Evolutionary conservation across 169 alveolate genomes (phyloP).

Genomic region (Cyclospora cayetanensis): DNA sequence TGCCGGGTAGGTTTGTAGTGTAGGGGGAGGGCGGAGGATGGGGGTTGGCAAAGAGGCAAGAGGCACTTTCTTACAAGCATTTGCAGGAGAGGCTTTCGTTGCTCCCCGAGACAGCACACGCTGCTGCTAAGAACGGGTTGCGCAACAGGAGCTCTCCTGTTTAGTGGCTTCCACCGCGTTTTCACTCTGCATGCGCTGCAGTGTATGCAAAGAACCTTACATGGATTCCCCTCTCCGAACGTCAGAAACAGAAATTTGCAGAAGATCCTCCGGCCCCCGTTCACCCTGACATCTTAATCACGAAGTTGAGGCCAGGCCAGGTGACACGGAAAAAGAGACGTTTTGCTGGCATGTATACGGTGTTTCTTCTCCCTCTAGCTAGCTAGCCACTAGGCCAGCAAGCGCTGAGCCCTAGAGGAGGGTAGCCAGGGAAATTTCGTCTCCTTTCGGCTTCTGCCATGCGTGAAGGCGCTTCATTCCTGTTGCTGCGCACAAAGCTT

Average conservation of each 20-base stretch:
- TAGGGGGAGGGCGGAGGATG: not conserved
- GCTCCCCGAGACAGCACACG: not conserved
- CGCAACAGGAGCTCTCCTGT: not conserved
- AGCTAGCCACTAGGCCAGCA: not conserved
- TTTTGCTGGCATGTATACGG: not conserved
- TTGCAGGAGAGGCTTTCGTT: not conserved
- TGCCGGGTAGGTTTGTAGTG: slow-evolving; percentile 68
- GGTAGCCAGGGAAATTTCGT: too few species aligned
- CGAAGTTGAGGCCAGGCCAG: slow-evolving; percentile 97
- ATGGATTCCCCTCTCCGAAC: slow-evolving; percentile 94
- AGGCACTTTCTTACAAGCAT: not conserved
- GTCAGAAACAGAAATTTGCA: slow-evolving; percentile 86
- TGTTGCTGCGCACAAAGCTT: not conserved
- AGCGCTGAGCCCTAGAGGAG: too few species aligned
- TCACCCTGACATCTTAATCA: slow-evolving; percentile 93
- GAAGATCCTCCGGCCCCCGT: slow-evolving; percentile 92
- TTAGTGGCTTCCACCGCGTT: not conserved
- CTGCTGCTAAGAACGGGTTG: not conserved
- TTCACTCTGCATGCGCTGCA: slow-evolving; percentile 61
- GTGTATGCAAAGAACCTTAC: slow-evolving; percentile 91
- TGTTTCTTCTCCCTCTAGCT: not conserved
- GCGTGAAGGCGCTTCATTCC: not conserved
- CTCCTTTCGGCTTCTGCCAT: not conserved
- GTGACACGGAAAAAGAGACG: not conserved
- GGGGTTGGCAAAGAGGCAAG: not conserved